A percentile compares a stretch with the other conserved stretches of the same genome.
These are phyloP conservation scores for Monilinia fructigena DNA, from an alignment of 2,329 filamentous ascomycete genomes.

Conservation along the genomic window DNA sequence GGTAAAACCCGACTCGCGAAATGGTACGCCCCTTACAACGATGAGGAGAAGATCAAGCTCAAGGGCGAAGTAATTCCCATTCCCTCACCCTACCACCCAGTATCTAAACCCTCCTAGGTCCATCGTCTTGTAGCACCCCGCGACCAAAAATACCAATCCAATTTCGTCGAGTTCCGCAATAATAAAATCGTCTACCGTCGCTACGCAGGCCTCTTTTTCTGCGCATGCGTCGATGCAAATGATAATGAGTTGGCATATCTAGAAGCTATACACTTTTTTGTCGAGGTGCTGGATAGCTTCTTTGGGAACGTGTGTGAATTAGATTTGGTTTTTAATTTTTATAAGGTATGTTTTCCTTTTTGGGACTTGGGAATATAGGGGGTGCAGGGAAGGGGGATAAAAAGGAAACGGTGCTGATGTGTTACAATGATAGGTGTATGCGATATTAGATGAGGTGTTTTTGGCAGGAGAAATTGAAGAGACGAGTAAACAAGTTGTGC, in stretches of 20 bases:
- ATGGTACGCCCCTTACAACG: slow-evolving; percentile 98
- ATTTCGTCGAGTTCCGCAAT: slow-evolving; percentile 95
- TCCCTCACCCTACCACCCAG: background rate
- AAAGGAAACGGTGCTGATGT: slow-evolving; percentile 13
- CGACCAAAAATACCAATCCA: slow-evolving; percentile 99
- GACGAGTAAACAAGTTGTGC: slow-evolving; percentile 95
- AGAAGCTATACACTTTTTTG: slow-evolving; percentile 98
- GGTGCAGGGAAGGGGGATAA: background rate
- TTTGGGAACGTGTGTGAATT: slow-evolving; percentile 99
- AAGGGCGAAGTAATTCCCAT: slow-evolving; percentile 76
- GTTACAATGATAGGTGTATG: slow-evolving; percentile 69
- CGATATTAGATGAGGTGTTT: slow-evolving; percentile 97
- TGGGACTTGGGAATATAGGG: background rate
- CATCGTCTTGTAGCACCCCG: slow-evolving; percentile 96
- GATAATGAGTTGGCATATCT: slow-evolving; percentile 97
- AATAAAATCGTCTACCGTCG: slow-evolving; percentile 97
- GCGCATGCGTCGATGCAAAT: slow-evolving; percentile 97
- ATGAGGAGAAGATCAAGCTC: slow-evolving; percentile 98
- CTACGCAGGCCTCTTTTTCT: slow-evolving; percentile 98
- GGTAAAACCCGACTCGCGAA: slow-evolving; percentile 98
- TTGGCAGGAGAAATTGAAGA: slow-evolving; percentile 97
- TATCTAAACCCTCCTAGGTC: slow-evolving; percentile 55
- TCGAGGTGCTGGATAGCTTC: slow-evolving; percentile 96
- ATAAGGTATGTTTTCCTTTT: slow-evolving; percentile 50
- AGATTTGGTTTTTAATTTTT: slow-evolving; percentile 81